A percentile compares a stretch with the other conserved stretches of the same genome.
These are phyloP conservation scores for Pleurotus tuber-regium DNA, from an alignment of 768 basidiomycete genomes.

Conservation along the genomic window DNA sequence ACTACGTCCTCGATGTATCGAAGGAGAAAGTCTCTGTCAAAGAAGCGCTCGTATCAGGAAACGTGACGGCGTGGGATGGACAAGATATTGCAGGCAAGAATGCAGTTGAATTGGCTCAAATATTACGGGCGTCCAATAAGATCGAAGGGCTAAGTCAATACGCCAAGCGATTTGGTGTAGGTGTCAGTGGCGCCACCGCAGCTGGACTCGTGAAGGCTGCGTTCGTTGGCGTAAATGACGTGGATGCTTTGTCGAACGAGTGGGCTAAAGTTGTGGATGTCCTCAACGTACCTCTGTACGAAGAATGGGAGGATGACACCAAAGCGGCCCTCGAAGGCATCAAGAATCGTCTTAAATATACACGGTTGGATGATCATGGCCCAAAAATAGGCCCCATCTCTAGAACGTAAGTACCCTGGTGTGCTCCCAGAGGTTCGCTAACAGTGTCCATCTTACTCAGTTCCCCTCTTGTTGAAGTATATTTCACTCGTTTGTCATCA, in stretches of 20 bases:
- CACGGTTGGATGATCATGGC: slow-evolving; percentile 77
- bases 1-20: slow-evolving; percentile 81
- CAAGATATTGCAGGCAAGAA: slow-evolving; percentile 55
- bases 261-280: slow-evolving; percentile 84
- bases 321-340: slow-evolving; percentile 71
- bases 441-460: slow-evolving; percentile 35
- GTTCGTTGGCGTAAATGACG: slow-evolving; percentile 44
- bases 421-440: no score
- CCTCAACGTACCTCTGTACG: slow-evolving; percentile 85
- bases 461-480: slow-evolving; percentile 81
- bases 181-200: slow-evolving; percentile 59
- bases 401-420: slow-evolving; percentile 62
- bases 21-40: slow-evolving; percentile 60
- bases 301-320: slow-evolving; percentile 85
- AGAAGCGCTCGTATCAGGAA: slow-evolving; percentile 45
- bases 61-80: slow-evolving; percentile 59
- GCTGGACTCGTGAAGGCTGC: slow-evolving; percentile 77
- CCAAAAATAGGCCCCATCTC: slow-evolving; percentile 83
- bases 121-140: slow-evolving; percentile 50
- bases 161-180: slow-evolving; percentile 65
- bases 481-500: slow-evolving; percentile 81
- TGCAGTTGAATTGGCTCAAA: slow-evolving; percentile 62
- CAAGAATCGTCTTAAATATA: slow-evolving; percentile 74
- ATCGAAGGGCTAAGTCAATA: slow-evolving; percentile 60
- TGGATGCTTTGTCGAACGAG: slow-evolving; percentile 56